Evolutionary conservation across 805 yeast species (phyloP).

Genomic region (Citeromyces matritensis): DNA sequence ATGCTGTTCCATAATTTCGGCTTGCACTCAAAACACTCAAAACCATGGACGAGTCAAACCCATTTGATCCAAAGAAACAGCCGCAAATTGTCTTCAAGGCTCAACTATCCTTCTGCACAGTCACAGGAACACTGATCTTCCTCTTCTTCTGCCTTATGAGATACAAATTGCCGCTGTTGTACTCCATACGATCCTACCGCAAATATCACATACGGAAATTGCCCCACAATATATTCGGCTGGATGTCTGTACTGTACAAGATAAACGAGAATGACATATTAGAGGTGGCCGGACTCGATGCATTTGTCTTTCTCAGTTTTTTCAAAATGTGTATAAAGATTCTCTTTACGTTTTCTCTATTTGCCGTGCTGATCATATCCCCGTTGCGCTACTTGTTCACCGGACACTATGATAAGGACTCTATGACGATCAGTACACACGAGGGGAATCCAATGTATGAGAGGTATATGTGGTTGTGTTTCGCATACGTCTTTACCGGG

Average conservation of each 20-base stretch:
- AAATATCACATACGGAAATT: slow-evolving; percentile 24
- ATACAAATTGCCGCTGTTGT: slow-evolving; percentile 39
- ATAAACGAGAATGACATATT: slow-evolving; percentile 35
- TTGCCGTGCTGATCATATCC: slow-evolving; percentile 32
- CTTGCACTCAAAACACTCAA: no score
- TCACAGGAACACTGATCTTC: slow-evolving; percentile 30
- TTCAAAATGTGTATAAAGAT: slow-evolving; percentile 39
- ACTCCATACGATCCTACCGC: slow-evolving; percentile 38
- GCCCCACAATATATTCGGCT: slow-evolving; percentile 33
- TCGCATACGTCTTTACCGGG: slow-evolving; percentile 37
- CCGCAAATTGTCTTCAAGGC: slow-evolving; percentile 43
- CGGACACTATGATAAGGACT: slow-evolving; percentile 22
- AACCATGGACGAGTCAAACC: no score
- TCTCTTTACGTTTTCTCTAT: slow-evolving; percentile 23
- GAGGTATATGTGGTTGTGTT: slow-evolving; percentile 32
- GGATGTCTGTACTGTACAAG: slow-evolving; percentile 31
- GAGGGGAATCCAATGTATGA: slow-evolving; percentile 9
- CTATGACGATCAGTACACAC: background rate
- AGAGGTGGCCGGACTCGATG: slow-evolving; percentile 43
- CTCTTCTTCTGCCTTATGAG: slow-evolving; percentile 32
- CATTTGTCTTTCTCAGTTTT: slow-evolving; percentile 42
- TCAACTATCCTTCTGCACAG: slow-evolving; percentile 32
- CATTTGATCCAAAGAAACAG: slow-evolving; percentile 20
- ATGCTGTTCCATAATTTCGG: no score
- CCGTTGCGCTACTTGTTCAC: slow-evolving; percentile 38